These are phyloP conservation scores for Arabidopsis arenosa DNA, from an alignment of 345 rosid genomes.

Conservation along the genomic window DNA sequence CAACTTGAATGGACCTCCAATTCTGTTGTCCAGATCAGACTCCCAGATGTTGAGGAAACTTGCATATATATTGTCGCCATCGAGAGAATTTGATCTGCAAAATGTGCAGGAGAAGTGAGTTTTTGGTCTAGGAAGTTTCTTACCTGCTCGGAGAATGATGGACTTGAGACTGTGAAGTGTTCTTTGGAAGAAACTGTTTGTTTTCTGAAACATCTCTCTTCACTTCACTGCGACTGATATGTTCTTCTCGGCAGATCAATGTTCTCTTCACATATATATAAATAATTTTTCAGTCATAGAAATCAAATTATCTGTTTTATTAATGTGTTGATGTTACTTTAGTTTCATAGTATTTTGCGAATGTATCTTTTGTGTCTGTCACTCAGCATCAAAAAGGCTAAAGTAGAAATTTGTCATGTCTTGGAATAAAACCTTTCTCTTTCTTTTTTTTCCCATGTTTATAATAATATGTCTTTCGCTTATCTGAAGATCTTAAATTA, in stretches of 20 bases:
- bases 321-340: slow-evolving; percentile 21
- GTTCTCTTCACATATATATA: slow-evolving; percentile 28
- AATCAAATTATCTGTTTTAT: slow-evolving; percentile 8
- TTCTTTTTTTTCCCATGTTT: slow-evolving; percentile 8
- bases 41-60: slow-evolving; percentile 47
- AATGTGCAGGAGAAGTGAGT: slow-evolving; percentile 37
- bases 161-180: slow-evolving; percentile 63
- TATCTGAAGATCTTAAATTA: slow-evolving; percentile 41
- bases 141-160: slow-evolving; percentile 51
- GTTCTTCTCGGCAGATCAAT: slow-evolving; percentile 30
- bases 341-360: slow-evolving; percentile 34
- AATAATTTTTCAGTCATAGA: neutral
- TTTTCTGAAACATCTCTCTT: slow-evolving; percentile 48
- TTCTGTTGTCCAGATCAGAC: slow-evolving; percentile 35
- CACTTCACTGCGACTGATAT: slow-evolving; percentile 29
- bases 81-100: slow-evolving; percentile 43
- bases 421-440: slow-evolving; percentile 32
- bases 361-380: slow-evolving; percentile 32
- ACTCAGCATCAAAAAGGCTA: slow-evolving; percentile 40
- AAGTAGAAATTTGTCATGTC: slow-evolving; percentile 41
- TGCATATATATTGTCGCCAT: slow-evolving; percentile 35
- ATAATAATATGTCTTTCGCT: slow-evolving; percentile 10
- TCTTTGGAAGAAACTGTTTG: slow-evolving; percentile 60
- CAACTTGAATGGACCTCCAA: slow-evolving; percentile 14
- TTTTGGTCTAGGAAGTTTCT: slow-evolving; percentile 53